Percentiles rank a stretch among this genome's conserved stretches.
These are phyloP conservation scores for Xylaria arbuscula DNA, from an alignment of 2,329 filamentous ascomycete species.

Conservation along the genomic window DNA sequence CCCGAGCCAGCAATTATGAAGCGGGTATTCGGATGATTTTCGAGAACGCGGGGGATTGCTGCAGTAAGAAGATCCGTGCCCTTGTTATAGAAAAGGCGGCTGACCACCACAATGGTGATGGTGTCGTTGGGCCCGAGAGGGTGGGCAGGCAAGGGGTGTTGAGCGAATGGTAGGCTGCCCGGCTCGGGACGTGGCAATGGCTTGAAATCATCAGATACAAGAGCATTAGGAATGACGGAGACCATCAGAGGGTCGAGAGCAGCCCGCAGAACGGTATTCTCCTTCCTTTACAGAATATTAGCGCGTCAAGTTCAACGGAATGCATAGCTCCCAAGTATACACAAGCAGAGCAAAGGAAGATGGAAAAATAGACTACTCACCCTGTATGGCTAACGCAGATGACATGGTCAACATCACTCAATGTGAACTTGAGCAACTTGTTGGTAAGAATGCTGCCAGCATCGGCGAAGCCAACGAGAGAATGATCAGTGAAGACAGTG, in stretches of 20 bases:
- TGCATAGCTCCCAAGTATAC: background rate
- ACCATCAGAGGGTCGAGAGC: slow-evolving; percentile 97
- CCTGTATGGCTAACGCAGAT: slow-evolving; percentile 99
- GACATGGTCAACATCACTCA: slow-evolving; percentile 97
- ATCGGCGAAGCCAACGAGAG: slow-evolving; percentile 96
- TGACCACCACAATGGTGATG: slow-evolving; percentile 97
- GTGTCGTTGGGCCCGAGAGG: slow-evolving; percentile 83
- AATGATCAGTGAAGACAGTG: slow-evolving; percentile 98
- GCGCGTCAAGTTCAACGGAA: slow-evolving; percentile 38
- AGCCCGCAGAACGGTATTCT: slow-evolving; percentile 94
- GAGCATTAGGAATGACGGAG: slow-evolving; percentile 96
- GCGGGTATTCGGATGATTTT: slow-evolving; percentile 88
- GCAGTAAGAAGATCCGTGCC: slow-evolving; percentile 97
- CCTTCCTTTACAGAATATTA: slow-evolving; percentile 72
- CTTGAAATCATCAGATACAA: slow-evolving; percentile 95
- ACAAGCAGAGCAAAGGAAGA: background rate
- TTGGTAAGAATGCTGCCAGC: slow-evolving; percentile 96
- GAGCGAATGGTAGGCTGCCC: slow-evolving; percentile 53
- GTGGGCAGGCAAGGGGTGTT: slow-evolving; percentile 67
- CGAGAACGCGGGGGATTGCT: slow-evolving; percentile 90
- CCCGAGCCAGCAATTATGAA: slow-evolving; percentile 97
- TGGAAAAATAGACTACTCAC: slow-evolving; percentile 60
- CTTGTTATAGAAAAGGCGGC: slow-evolving; percentile 98
- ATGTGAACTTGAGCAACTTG: slow-evolving; percentile 93
- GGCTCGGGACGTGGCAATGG: slow-evolving; percentile 67